These are phyloP conservation scores for Canna indica DNA, from an alignment of 176 grass and related monocot genomes.

Conservation along the genomic window DNA sequence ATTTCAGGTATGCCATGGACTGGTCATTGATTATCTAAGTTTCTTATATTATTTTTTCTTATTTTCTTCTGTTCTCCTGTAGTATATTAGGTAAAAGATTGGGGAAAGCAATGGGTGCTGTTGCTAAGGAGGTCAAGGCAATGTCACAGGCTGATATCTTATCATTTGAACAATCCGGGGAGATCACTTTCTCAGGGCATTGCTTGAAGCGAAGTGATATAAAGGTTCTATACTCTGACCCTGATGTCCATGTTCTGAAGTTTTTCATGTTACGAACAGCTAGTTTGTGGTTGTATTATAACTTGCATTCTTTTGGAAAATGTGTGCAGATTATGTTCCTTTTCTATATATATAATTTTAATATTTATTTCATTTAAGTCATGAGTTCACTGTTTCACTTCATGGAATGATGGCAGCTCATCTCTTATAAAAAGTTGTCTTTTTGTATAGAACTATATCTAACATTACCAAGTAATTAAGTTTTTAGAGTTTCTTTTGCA, in stretches of 20 bases:
- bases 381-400: too few relatives aligned
- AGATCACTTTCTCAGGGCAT: constrained; percentile 59
- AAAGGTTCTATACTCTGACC: constrained; percentile 50
- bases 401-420: too few relatives aligned
- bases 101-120: constrained; percentile 71
- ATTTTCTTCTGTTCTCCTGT: constrained; percentile 20
- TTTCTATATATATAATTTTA: too few relatives aligned
- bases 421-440: too few relatives aligned
- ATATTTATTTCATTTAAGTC: too few relatives aligned
- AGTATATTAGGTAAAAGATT: constrained; percentile 91
- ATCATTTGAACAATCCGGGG: constrained; percentile 75
- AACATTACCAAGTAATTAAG: too few relatives aligned
- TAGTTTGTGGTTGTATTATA: too few relatives aligned
- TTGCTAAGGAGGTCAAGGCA: constrained; percentile 80
- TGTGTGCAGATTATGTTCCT: neutral
- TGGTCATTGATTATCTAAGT: neutral
- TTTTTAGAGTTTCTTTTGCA: too few relatives aligned
- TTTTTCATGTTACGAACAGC: too few relatives aligned
- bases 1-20: constrained; percentile 71
- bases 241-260: neutral
- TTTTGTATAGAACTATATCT: too few relatives aligned
- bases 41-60: constrained; percentile 12
- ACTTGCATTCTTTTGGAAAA: neutral
- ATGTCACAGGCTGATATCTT: constrained; percentile 87
- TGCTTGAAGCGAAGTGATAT: constrained; percentile 77